A percentile compares a stretch with the other conserved stretches of the same genome.
Evolutionary conservation across 805 yeast species (phyloP).

Genomic region (Wickerhamiella nectarea): DNA sequence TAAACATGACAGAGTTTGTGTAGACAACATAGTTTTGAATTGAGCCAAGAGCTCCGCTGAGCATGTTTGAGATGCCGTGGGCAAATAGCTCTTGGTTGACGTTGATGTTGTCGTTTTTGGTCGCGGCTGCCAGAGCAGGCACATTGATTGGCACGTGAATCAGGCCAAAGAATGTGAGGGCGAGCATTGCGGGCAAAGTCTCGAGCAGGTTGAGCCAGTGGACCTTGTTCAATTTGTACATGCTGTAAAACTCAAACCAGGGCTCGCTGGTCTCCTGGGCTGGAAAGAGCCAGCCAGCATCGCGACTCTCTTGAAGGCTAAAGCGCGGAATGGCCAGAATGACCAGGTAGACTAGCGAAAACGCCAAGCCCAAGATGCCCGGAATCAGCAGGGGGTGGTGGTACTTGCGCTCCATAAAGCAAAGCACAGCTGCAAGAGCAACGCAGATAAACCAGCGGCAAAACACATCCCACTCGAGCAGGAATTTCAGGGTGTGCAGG

Average conservation of each 20-base stretch:
- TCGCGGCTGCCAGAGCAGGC: slow-evolving; percentile 88
- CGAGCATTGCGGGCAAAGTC: slow-evolving; percentile 86
- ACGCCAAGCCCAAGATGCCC: slow-evolving; percentile 57
- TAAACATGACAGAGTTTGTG: slow-evolving; percentile 82
- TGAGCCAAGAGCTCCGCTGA: slow-evolving; percentile 74
- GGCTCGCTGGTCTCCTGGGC: slow-evolving; percentile 53
- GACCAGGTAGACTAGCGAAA: slow-evolving; percentile 52
- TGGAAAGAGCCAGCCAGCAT: slow-evolving; percentile 72
- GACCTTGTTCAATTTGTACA: slow-evolving; percentile 58
- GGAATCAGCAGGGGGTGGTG: slow-evolving; percentile 70
- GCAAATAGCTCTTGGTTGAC: slow-evolving; percentile 90
- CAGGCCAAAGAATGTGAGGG: slow-evolving; percentile 88
- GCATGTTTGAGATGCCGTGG: slow-evolving; percentile 79
- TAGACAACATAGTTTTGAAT: slow-evolving; percentile 92
- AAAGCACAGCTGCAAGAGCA: slow-evolving; percentile 43
- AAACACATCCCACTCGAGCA: slow-evolving; percentile 38
- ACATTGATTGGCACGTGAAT: slow-evolving; percentile 95
- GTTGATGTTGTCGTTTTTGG: slow-evolving; percentile 64
- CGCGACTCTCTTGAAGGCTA: slow-evolving; percentile 47
- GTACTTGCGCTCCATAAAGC: slow-evolving; percentile 45
- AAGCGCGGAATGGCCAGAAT: slow-evolving; percentile 54
- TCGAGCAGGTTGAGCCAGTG: slow-evolving; percentile 55
- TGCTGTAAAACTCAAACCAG: slow-evolving; percentile 75
- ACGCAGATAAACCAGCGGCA: slow-evolving; percentile 64
- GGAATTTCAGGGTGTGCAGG: slow-evolving; percentile 31